A percentile compares a stretch with the other conserved stretches of the same genome.
phyloP scores from a whole-genome alignment of 345 rosid genomes.

The Rhodamnia rubescens region DNA sequence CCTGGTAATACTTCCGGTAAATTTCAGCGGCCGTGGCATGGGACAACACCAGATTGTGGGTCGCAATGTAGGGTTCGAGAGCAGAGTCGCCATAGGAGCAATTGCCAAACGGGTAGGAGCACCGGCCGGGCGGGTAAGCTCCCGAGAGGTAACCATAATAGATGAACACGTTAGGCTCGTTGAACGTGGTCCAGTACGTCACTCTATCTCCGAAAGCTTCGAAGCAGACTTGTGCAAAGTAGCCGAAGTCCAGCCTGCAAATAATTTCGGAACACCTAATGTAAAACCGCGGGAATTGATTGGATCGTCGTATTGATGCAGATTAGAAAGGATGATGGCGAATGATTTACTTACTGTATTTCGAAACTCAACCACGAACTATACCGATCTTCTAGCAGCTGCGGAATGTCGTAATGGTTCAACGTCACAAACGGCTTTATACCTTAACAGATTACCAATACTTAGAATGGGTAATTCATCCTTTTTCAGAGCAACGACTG shows the following conservation, averaged over 20 bases:
- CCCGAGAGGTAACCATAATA: conserved; percentile 21
- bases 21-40: conserved; percentile 11
- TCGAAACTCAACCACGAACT: conserved; percentile 15
- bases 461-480: not conserved
- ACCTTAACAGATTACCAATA: not conserved
- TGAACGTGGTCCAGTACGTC: conserved; percentile 45
- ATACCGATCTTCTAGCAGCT: conserved; percentile 8
- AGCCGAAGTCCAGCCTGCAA: conserved; percentile 35
- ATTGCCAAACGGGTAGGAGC: conserved; percentile 34
- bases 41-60: conserved; percentile 36
- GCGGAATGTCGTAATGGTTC: conserved; percentile 13
- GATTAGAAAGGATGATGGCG: not conserved
- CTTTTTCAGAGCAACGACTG: not conserved
- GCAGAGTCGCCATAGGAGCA: conserved; percentile 39
- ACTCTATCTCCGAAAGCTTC: conserved; percentile 50
- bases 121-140: conserved; percentile 26
- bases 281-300: not conserved
- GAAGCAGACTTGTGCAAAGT: conserved; percentile 49
- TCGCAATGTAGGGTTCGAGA: conserved; percentile 41
- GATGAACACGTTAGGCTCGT: conserved; percentile 38
- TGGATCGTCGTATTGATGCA: not conserved
- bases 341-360: conserved; percentile 1
- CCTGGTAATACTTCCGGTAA: conserved; percentile 17
- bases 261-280: conserved; percentile 9
- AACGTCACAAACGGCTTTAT: conserved; percentile 10